These are phyloP conservation scores for Begonia loranthoides DNA, from an alignment of 306 rosid genomes.

Conservation along the genomic window DNA sequence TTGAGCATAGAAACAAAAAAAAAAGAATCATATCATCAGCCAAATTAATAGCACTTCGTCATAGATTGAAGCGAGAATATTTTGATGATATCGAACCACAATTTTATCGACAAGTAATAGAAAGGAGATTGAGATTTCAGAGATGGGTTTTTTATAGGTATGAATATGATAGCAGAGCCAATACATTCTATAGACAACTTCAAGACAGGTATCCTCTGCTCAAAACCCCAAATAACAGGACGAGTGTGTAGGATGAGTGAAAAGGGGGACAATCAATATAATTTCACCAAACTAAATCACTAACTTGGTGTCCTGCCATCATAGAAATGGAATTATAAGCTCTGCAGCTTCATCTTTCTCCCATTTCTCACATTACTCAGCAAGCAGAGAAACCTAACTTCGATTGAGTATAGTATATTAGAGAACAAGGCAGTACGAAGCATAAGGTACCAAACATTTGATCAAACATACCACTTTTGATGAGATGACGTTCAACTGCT, in stretches of 20 bases:
- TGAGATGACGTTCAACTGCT: slow-evolving; percentile 80
- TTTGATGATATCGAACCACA: background rate
- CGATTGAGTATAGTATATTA: slow-evolving; percentile 1
- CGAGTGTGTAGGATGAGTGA: no score
- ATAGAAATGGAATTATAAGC: slow-evolving; percentile 56
- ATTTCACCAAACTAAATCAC: background rate
- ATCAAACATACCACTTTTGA: slow-evolving; percentile 34
- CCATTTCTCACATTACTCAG: slow-evolving; percentile 73
- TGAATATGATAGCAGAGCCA: slow-evolving; percentile 91
- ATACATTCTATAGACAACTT: slow-evolving; percentile 78
- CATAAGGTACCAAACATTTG: background rate
- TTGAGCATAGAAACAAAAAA: background rate
- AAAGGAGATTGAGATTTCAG: background rate
- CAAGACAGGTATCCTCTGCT: slow-evolving; percentile 79
- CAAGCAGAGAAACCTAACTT: slow-evolving; percentile 63
- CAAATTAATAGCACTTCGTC: background rate
- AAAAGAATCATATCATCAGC: slow-evolving; percentile 2
- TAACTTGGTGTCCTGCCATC: slow-evolving; percentile 63
- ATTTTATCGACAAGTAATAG: background rate
- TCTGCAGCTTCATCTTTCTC: slow-evolving; percentile 68
- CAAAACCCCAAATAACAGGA: slow-evolving; percentile 7
- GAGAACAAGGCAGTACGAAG: background rate
- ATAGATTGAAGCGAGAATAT: background rate
- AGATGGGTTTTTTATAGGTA: slow-evolving; percentile 77
- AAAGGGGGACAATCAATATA: no score